Conservation (phyloP, 768 basidiomycete genomes). For the Boletus rubescentipes region DNA sequence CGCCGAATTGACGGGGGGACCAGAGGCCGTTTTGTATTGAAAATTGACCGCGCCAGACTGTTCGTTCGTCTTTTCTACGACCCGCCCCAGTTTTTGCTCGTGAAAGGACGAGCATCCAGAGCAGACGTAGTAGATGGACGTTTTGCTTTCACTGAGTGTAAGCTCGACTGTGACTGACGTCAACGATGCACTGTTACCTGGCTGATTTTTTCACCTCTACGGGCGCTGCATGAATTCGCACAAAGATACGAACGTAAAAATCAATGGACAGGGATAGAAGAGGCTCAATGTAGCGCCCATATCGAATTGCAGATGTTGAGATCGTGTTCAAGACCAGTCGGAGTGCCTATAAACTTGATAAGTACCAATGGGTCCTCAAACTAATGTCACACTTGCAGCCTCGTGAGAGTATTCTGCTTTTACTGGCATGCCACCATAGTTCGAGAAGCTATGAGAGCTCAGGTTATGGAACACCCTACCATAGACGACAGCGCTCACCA, state of each 20-base stretch:
- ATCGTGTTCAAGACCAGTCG: constrained; percentile 87
- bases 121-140: constrained; percentile 83
- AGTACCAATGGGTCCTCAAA: not conserved
- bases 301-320: constrained; percentile 84
- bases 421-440: constrained; percentile 89
- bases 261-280: constrained; percentile 91
- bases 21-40: constrained; percentile 69
- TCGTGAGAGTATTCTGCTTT: constrained; percentile 97
- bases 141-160: constrained; percentile 57
- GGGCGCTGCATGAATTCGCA: constrained; percentile 71
- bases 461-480: not conserved
- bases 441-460: constrained; percentile 66
- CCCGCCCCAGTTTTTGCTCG: constrained; percentile 81
- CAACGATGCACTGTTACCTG: constrained; percentile 49
- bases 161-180: not conserved
- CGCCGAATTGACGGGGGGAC: constrained; percentile 60
- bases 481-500: constrained; percentile 50
- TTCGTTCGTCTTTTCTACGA: constrained; percentile 59
- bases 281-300: constrained; percentile 90
- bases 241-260: constrained; percentile 93
- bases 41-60: constrained; percentile 56
- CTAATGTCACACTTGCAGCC: constrained; percentile 51
- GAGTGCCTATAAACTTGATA: constrained; percentile 61
- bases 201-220: constrained; percentile 81
- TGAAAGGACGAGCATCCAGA: constrained; percentile 78